Percentiles rank a stretch among this genome's conserved stretches.
These are phyloP conservation scores for Verbena officinalis DNA, from an alignment of 257 asterid genomes.

Conservation along the genomic window DNA sequence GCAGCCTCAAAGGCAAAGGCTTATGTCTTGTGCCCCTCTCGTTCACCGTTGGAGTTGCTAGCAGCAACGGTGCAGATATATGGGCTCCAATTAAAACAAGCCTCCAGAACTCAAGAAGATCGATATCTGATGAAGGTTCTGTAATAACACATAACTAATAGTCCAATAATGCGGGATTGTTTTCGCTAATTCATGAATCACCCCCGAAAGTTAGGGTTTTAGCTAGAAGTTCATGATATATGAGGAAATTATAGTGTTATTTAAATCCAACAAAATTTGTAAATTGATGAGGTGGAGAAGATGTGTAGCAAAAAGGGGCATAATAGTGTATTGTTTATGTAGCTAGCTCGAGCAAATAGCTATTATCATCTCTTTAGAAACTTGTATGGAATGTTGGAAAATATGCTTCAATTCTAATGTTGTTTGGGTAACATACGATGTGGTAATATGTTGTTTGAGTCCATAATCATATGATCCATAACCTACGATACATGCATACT, in stretches of 20 bases:
- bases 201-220: not conserved
- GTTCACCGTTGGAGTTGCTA: conserved; percentile 57
- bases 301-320: not conserved
- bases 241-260: conserved; percentile 15
- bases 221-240: conserved; percentile 10
- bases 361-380: not conserved
- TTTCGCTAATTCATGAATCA: not conserved
- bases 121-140: conserved; percentile 32
- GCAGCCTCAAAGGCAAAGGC: conserved; percentile 69
- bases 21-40: conserved; percentile 76
- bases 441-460: no score
- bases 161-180: no score
- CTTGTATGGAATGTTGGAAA: no score
- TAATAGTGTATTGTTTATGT: not conserved
- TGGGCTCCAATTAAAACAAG: conserved; percentile 84
- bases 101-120: conserved; percentile 35
- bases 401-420: no score
- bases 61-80: conserved; percentile 94
- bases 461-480: no score
- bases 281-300: not conserved
- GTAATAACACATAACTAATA: conserved; percentile 27
- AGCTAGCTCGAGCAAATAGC: not conserved
- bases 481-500: no score
- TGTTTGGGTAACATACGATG: no score
- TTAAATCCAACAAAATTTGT: conserved; percentile 17